Base-by-base conservation (phyloP, 2,329 filamentous ascomycete species). In the Coniochaeta hoffmannii region DNA sequence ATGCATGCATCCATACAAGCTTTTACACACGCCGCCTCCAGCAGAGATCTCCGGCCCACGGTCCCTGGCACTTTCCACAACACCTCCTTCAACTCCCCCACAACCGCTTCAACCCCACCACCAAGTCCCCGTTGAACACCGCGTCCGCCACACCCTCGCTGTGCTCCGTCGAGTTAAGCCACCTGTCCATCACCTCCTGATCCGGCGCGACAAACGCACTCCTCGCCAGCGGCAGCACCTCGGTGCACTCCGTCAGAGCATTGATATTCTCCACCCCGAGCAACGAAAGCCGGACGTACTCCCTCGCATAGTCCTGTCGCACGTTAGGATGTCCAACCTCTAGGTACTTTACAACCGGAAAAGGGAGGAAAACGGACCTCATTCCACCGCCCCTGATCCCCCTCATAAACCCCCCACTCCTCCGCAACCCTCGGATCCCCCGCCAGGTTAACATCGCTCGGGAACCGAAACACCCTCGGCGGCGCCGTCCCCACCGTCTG, bases 231-330 rank as follows among this genome's bases (percentile, higher is more conserved):
- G 75, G 79, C 10, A 82, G 66, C 2, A 77, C 77, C 60, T 76
- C 73, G 10, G 77, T 79, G 71, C 80, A 83, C 59, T 82, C 79
- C 15, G 73, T 77, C 44, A 83, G 66, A 22, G 70, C 65, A 64
- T 82, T 82, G 65, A 83, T 77, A 62, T 81, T 81, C 61, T 78
- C 73, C 14, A 82, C 78, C 3, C 80, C 80, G 11, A 83, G 73
- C 2, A 83, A 67, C 31, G 74, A 78, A 35, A 83, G 69, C 22
- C 79, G 76, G 46, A 80, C 71, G 60, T 82, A 82, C 12, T 76
- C 79, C 34, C 71, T 69, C 1, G 78, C 72, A 55, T 79, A 83
- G 46, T 76, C 78, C 72, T 76, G 36, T 7, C 56, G 50, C 24
- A 53, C 22, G 56, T 38, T 3, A 31, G 41, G 5, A 44, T 44